Evolutionary conservation across 2,329 filamentous ascomycete species (phyloP).

Genomic region (Plectosphaerella sp.): DNA sequence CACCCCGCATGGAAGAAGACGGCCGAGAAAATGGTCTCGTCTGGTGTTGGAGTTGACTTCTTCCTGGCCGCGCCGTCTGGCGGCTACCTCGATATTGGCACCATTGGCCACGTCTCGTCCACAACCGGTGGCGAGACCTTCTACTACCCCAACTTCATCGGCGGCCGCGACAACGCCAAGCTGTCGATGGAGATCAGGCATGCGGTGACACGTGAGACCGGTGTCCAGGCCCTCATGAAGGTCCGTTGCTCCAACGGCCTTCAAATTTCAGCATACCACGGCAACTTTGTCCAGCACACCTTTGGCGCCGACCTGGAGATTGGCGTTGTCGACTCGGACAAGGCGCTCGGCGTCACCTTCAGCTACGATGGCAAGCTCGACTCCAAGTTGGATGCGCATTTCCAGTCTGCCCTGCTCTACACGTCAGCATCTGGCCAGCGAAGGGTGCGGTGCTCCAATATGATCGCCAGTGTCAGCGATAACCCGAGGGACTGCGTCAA

Average conservation of each 20-base stretch:
- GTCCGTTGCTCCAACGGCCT: conserved; percentile 95
- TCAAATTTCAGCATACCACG: conserved; percentile 90
- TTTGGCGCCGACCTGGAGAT: conserved; percentile 94
- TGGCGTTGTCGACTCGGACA: conserved; percentile 87
- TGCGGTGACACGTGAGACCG: conserved; percentile 82
- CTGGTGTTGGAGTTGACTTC: conserved; percentile 86
- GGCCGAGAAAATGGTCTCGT: conserved; percentile 81
- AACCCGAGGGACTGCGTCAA: conserved; percentile 81
- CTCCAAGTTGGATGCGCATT: conserved; percentile 91
- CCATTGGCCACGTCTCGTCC: conserved; percentile 81
- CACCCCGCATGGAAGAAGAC: conserved; percentile 83
- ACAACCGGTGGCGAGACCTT: conserved; percentile 93
- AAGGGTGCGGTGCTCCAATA: conserved; percentile 86
- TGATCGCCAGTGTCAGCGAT: conserved; percentile 89
- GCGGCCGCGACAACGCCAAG: conserved; percentile 78
- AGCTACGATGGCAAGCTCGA: conserved; percentile 98
- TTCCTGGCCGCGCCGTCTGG: conserved; percentile 90
- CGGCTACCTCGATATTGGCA: conserved; percentile 88
- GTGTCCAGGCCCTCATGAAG: conserved; percentile 96
- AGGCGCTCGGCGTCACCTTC: conserved; percentile 87
- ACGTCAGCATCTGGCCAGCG: conserved; percentile 87
- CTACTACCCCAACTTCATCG: conserved; percentile 95
- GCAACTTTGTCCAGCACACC: conserved; percentile 93
- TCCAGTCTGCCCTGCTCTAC: conserved; percentile 92
- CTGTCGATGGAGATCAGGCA: conserved; percentile 82